Percentiles rank a stretch among this genome's conserved stretches.
Conservation (phyloP, 2,329 filamentous ascomycete genomes). For the Atkinsonella texensis region DNA sequence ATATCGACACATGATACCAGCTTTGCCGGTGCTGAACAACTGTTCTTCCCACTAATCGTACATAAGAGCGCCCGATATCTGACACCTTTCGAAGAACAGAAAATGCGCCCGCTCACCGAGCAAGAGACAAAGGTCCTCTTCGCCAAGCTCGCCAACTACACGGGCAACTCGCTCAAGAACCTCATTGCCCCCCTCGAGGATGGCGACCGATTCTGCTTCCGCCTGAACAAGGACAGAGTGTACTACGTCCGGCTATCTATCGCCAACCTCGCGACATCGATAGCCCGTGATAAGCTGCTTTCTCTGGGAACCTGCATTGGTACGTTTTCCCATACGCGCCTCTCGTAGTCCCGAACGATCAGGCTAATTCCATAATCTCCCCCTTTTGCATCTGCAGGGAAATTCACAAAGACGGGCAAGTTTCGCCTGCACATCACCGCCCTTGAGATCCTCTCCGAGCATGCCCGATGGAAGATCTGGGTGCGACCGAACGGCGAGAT, state of each 20-base stretch:
- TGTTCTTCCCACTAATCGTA: not conserved
- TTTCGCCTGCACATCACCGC: slow-evolving; percentile 89
- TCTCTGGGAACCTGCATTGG: slow-evolving; percentile 79
- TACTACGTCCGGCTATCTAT: slow-evolving; percentile 88
- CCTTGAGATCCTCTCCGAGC: slow-evolving; percentile 75
- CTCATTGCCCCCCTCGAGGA: slow-evolving; percentile 64
- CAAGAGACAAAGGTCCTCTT: slow-evolving; percentile 72
- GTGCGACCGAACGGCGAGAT: slow-evolving; percentile 93
- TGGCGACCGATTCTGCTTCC: slow-evolving; percentile 74
- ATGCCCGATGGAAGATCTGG: slow-evolving; percentile 95
- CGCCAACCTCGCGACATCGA: slow-evolving; percentile 80
- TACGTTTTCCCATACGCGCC: slow-evolving; percentile 15
- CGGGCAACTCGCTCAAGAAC: slow-evolving; percentile 72
- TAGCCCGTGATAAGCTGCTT: slow-evolving; percentile 70
- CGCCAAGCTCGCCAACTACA: slow-evolving; percentile 88
- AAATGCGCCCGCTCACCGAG: slow-evolving; percentile 74
- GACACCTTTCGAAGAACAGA: not conserved
- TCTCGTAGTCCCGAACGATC: too few species aligned
- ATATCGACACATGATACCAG: too few species aligned
- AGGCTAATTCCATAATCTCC: too few species aligned
- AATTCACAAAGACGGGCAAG: slow-evolving; percentile 94
- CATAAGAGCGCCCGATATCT: too few species aligned
- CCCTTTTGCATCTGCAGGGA: slow-evolving; percentile 39
- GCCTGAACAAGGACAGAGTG: slow-evolving; percentile 68
- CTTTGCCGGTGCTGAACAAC: too few species aligned